Base-by-base conservation (phyloP, 768 basidiomycete genomes). In the Russula compacta region DNA sequence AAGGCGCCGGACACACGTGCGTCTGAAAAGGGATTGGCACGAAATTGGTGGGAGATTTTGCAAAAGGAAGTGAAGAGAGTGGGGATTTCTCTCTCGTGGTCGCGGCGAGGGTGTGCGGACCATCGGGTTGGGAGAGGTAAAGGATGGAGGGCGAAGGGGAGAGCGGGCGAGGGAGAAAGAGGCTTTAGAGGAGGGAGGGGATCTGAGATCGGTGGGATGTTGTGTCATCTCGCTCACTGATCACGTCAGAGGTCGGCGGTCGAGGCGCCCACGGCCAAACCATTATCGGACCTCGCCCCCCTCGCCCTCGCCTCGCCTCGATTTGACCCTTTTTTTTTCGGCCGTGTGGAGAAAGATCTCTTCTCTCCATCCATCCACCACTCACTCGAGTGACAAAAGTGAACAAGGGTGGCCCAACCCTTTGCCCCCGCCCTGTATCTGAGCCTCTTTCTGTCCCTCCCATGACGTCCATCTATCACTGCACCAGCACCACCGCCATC, bases 1-100 rank as follows among this genome's bases (percentile, higher is more conserved):
- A 56, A 15, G 55, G 55, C 58, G 59, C 24, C 8, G 21, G 29
- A 60, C 50, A 57, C 56, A 61, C 60, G 60, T 61, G 60, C 60
- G 60, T 46, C 11, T 44, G 42, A 17, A 33, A 53, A 38, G 19
- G n/a, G 53, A 32, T n/a, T 32, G 38, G 21, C 14, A 38, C 38
- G 24, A 8, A 14, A 38, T 24, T 7, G 19, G 49, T 24, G 33
- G 35, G 24, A 32, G 12, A 21, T 15, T 19, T 8, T 38, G 33
- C 36, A 29, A 44, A 59, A 14, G 14, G 21, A 29, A n/a, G 47
- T n/a, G 21, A 9, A 36, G 38, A 9, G 9, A 2, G 15, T n/a
- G n/a, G 2, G 15, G n/a, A 39, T 38, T 3, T 32, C 24, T 29
- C 24, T 29, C 24, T 29, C 24, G 24, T 29, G 24, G 24, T 29